Percentiles rank a stretch among this genome's conserved stretches.
Conservation (phyloP, 495 filamentous ascomycete species). For the Articulospora tetracladia region DNA sequence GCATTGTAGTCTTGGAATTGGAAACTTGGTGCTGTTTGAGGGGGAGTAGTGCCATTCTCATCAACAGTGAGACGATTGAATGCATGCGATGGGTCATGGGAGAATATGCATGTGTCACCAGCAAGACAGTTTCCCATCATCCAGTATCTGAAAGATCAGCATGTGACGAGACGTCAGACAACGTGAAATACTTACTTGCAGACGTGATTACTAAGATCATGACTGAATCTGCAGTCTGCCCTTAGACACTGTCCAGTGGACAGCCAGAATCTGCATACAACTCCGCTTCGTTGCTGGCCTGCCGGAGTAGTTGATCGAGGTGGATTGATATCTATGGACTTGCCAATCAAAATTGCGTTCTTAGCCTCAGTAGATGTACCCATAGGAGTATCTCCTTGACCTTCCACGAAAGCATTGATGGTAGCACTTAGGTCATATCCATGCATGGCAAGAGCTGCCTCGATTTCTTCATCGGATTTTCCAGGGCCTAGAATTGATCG, state of each 20-base stretch:
- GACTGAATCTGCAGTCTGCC: constrained; percentile 95
- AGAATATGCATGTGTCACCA: constrained; percentile 93
- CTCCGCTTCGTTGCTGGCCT: constrained; percentile 65
- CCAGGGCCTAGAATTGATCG: constrained; percentile 89
- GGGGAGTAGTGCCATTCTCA: constrained; percentile 56
- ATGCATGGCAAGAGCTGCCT: constrained; percentile 80
- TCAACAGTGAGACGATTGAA: constrained; percentile 63
- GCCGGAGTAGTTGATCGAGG: constrained; percentile 69
- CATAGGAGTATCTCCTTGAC: constrained; percentile 36
- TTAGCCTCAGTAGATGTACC: constrained; percentile 44
- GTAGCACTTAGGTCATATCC: constrained; percentile 91
- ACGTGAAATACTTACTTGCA: constrained; percentile 77
- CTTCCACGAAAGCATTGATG: constrained; percentile 78
- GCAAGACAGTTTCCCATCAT: constrained; percentile 94
- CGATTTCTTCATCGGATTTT: constrained; percentile 89
- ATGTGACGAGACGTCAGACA: constrained; percentile 7
- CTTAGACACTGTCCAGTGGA: constrained; percentile 89
- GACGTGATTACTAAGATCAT: constrained; percentile 90
- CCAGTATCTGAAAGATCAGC: constrained; percentile 71
- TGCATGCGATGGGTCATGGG: constrained; percentile 87
- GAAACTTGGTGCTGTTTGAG: constrained; percentile 56
- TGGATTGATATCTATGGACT: constrained; percentile 73
- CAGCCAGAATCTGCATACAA: constrained; percentile 95
- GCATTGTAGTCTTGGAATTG: constrained; percentile 83
- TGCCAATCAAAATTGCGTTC: constrained; percentile 72